phyloP scores from a whole-genome alignment of 2,329 filamentous ascomycete species.

The Diplodia sapinea region DNA sequence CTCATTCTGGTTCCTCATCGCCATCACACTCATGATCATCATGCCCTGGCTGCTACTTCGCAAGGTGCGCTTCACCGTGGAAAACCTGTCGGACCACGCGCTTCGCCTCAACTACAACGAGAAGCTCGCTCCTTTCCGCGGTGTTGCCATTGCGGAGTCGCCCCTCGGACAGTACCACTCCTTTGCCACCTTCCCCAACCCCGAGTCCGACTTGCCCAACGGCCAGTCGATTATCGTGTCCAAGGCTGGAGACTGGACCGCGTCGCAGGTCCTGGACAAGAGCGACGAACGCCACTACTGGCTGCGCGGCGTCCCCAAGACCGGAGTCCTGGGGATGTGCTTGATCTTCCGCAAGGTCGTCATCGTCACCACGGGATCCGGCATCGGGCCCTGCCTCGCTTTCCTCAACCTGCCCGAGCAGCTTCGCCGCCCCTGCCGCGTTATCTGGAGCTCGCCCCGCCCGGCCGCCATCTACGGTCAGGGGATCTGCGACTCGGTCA shows the following conservation, averaged over 20 bases:
- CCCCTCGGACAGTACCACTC: slow-evolving; percentile 47
- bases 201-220: slow-evolving; percentile 33
- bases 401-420: slow-evolving; percentile 59
- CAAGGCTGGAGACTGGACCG: slow-evolving; percentile 46
- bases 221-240: slow-evolving; percentile 45
- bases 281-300: slow-evolving; percentile 41
- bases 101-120: slow-evolving; percentile 64
- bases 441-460: slow-evolving; percentile 71
- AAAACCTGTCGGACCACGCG: slow-evolving; percentile 74
- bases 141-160: slow-evolving; percentile 40
- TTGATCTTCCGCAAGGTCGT: slow-evolving; percentile 42
- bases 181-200: slow-evolving; percentile 47
- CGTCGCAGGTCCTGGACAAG: slow-evolving; percentile 33
- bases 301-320: slow-evolving; percentile 40
- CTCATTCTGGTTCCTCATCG: slow-evolving; percentile 70
- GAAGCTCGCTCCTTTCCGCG: slow-evolving; percentile 40
- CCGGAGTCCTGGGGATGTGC: slow-evolving; percentile 43
- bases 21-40: slow-evolving; percentile 68
- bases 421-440: slow-evolving; percentile 53
- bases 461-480: slow-evolving; percentile 68
- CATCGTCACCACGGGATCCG: slow-evolving; percentile 45
- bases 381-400: slow-evolving; percentile 48
- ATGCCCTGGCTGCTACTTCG: slow-evolving; percentile 77
- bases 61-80: slow-evolving; percentile 67
- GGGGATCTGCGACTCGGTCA: slow-evolving; percentile 62